Percentiles rank a stretch among this genome's conserved stretches.
Evolutionary conservation across 768 basidiomycete species (phyloP).

Genomic region (Boletellus sp.): DNA sequence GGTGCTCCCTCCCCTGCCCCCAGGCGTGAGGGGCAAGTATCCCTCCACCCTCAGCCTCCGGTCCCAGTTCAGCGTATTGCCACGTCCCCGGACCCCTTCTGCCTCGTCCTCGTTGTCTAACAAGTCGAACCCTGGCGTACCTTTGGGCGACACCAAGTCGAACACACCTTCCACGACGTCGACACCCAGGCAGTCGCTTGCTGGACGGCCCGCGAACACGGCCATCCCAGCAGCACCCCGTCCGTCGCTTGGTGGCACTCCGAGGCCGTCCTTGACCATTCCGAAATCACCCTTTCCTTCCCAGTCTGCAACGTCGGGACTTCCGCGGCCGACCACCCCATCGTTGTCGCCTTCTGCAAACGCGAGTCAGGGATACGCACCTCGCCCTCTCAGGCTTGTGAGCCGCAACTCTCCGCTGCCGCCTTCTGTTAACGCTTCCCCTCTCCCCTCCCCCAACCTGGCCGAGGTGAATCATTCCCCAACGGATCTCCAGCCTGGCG

Average conservation of each 20-base stretch:
- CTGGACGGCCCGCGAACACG: constrained; percentile 6
- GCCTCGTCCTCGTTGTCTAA: constrained; percentile 28
- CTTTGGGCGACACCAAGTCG: constrained; percentile 5
- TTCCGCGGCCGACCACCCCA: constrained; percentile 22
- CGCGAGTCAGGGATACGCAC: constrained; percentile 14
- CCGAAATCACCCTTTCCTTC: constrained; percentile 23
- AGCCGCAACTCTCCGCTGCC: constrained; percentile 15
- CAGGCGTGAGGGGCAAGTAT: constrained; percentile 13
- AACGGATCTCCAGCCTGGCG: constrained; percentile 21
- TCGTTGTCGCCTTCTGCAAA: constrained; percentile 5
- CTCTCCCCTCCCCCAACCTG: constrained; percentile 1
- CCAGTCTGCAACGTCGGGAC: constrained; percentile 11
- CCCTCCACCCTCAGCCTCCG: constrained; percentile 17
- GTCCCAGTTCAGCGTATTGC: constrained; percentile 7
- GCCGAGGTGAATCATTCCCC: constrained; percentile 9
- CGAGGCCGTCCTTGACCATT: constrained; percentile 26
- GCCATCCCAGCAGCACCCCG: constrained; percentile 10
- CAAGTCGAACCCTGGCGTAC: constrained; percentile 12
- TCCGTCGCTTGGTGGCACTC: constrained; percentile 17
- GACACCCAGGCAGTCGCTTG: constrained; percentile 11
- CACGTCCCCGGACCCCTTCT: constrained; percentile 34
- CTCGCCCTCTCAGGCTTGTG: constrained; percentile 26
- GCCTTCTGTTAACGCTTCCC: background rate
- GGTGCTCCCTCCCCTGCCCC: constrained; percentile 31
- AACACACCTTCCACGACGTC: constrained; percentile 10